Conservation (phyloP, 2,329 filamentous ascomycete species). For the Epicoccum sorghinum region DNA sequence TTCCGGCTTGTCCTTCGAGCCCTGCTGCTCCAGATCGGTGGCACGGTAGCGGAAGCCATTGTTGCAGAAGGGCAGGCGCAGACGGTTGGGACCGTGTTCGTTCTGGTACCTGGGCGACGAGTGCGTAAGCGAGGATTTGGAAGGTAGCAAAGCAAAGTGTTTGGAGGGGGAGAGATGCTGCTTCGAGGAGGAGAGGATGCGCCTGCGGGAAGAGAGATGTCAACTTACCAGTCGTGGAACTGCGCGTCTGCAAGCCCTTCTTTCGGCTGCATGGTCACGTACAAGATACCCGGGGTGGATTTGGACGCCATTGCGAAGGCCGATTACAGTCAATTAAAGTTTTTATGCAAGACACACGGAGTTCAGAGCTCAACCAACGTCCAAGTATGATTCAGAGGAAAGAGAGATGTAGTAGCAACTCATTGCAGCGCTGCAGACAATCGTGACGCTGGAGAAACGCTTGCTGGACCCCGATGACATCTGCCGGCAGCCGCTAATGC, state of each 20-base stretch:
- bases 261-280: constrained; percentile 84
- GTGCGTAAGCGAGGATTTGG: not conserved
- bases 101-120: constrained; percentile 71
- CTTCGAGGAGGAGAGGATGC: constrained; percentile 25
- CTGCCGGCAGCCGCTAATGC: constrained; percentile 37
- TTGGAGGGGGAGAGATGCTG: constrained; percentile 41
- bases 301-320: constrained; percentile 48
- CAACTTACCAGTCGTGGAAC: constrained; percentile 71
- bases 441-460: constrained; percentile 17
- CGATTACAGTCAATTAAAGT: too few relatives aligned
- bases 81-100: constrained; percentile 82
- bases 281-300: constrained; percentile 71
- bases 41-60: constrained; percentile 83
- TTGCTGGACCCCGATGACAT: constrained; percentile 38
- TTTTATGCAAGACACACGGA: not conserved
- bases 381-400: not conserved
- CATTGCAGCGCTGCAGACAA: not conserved
- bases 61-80: constrained; percentile 74
- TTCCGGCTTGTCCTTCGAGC: constrained; percentile 59
- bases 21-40: constrained; percentile 57
- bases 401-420: not conserved
- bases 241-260: constrained; percentile 67
- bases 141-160: not conserved
- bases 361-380: not conserved
- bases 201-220: constrained; percentile 21